Percentiles rank a stretch among this genome's conserved stretches.
Evolutionary conservation across 1,139 yeast genomes (phyloP).

Genomic region (Protomyces arabidopsidicola): DNA sequence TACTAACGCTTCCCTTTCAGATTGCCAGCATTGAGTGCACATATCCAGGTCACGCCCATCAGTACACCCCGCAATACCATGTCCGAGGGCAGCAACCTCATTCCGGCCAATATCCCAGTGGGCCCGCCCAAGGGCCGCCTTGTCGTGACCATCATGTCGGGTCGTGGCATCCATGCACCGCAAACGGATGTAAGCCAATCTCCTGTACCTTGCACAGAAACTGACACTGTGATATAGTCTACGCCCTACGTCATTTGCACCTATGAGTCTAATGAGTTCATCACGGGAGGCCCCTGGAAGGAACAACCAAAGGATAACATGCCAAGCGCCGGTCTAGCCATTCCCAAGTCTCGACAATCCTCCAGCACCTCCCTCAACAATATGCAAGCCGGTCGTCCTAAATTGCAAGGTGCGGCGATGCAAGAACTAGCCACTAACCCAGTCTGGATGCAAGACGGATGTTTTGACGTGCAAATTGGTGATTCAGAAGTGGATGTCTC

Average conservation of each 20-base stretch:
- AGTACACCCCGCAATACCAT: slow-evolving; percentile 20
- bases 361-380: slow-evolving; percentile 35
- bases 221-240: slow-evolving; percentile 29
- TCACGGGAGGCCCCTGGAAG: slow-evolving; percentile 62
- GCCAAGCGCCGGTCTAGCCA: slow-evolving; percentile 25
- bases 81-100: slow-evolving; percentile 17
- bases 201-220: neutral
- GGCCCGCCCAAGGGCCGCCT: slow-evolving; percentile 56
- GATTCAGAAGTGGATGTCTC: slow-evolving; percentile 80
- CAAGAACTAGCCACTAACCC: slow-evolving; percentile 55
- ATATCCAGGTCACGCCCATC: slow-evolving; percentile 23
- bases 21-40: slow-evolving; percentile 21
- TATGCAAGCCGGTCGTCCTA: slow-evolving; percentile 32
- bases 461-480: slow-evolving; percentile 77
- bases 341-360: slow-evolving; percentile 29
- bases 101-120: slow-evolving; percentile 29
- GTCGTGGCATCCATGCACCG: slow-evolving; percentile 57
- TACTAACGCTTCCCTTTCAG: neutral
- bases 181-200: slow-evolving; percentile 57
- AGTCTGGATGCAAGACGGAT: slow-evolving; percentile 84
- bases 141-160: slow-evolving; percentile 74
- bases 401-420: slow-evolving; percentile 30
- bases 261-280: slow-evolving; percentile 85
- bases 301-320: slow-evolving; percentile 4
- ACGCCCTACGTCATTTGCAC: slow-evolving; percentile 74